phyloP scores from a whole-genome alignment of 2,329 filamentous ascomycete genomes.

The Xylariaceae sp. region DNA sequence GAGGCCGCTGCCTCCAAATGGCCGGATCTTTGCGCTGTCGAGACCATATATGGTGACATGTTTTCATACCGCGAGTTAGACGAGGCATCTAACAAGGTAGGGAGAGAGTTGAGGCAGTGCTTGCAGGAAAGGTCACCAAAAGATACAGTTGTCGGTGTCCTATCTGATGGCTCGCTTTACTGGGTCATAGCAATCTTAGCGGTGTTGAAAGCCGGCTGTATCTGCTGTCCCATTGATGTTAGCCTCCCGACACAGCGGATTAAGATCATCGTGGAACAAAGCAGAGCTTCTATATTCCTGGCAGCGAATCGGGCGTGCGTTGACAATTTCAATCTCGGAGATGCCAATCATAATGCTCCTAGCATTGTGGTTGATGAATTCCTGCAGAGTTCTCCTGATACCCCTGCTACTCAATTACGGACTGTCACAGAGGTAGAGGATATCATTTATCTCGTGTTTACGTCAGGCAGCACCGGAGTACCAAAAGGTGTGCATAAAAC shows the following conservation, averaged over 20 bases:
- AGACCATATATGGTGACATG: not conserved
- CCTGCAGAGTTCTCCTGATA: not conserved
- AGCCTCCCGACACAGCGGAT: slow-evolving; percentile 2
- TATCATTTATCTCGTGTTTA: slow-evolving; percentile 5
- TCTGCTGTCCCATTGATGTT: slow-evolving; percentile 22
- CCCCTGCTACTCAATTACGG: not conserved
- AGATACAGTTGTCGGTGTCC: slow-evolving; percentile 1
- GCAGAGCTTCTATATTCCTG: slow-evolving; percentile 2
- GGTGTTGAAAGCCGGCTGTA: slow-evolving; percentile 20
- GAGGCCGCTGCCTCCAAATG: not conserved
- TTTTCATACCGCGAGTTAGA: not conserved
- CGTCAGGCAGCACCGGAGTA: slow-evolving; percentile 9
- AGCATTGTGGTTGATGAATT: slow-evolving; percentile 4
- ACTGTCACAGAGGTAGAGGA: not conserved
- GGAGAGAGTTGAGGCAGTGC: not conserved
- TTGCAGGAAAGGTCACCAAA: not conserved
- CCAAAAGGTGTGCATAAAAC: slow-evolving; percentile 5
- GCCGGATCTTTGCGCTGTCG: slow-evolving; percentile 4
- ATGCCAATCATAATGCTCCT: no score
- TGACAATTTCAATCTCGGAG: not conserved
- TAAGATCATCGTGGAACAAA: not conserved
- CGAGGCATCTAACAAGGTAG: not conserved
- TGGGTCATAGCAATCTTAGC: slow-evolving; percentile 23
- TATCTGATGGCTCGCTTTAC: slow-evolving; percentile 19
- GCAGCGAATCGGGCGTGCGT: not conserved